phyloP scores from a whole-genome alignment of 75 land plant species.

The Chamaecyparis obtusa region DNA sequence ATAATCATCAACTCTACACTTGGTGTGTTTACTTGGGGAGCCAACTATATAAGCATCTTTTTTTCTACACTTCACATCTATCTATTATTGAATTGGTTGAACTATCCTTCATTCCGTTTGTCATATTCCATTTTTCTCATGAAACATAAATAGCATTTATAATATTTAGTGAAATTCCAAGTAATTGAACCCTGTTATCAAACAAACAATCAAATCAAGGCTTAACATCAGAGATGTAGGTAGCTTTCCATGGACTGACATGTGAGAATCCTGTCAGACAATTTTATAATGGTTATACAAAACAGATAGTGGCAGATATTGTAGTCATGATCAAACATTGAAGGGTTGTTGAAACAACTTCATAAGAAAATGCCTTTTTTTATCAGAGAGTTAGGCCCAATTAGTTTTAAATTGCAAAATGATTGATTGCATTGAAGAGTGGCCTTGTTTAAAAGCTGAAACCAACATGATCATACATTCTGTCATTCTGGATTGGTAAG shows the following conservation, averaged over 20 bases:
- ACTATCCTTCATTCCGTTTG: not conserved
- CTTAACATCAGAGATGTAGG: not conserved
- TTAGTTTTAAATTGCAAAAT: too few species aligned
- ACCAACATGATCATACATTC: not conserved
- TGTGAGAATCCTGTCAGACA: not conserved
- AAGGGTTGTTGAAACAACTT: not conserved
- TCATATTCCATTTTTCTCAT: not conserved
- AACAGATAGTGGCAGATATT: not conserved
- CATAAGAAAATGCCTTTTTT: not conserved
- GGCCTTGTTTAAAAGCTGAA: not conserved
- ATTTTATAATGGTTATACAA: not conserved
- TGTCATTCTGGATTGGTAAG: not conserved
- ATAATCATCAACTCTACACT: not conserved
- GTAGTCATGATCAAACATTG: not conserved
- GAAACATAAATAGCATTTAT: not conserved
- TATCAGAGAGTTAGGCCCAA: not conserved
- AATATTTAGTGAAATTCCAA: not conserved
- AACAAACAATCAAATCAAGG: not conserved
- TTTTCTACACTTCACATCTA: not conserved
- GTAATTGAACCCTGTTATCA: not conserved
- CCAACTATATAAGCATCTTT: not conserved
- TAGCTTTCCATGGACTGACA: not conserved
- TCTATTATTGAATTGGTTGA: not conserved
- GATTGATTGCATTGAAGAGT: not conserved
- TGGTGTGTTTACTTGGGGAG: not conserved